These are phyloP conservation scores for Corylus americana DNA, from an alignment of 306 rosid genomes.

Conservation along the genomic window DNA sequence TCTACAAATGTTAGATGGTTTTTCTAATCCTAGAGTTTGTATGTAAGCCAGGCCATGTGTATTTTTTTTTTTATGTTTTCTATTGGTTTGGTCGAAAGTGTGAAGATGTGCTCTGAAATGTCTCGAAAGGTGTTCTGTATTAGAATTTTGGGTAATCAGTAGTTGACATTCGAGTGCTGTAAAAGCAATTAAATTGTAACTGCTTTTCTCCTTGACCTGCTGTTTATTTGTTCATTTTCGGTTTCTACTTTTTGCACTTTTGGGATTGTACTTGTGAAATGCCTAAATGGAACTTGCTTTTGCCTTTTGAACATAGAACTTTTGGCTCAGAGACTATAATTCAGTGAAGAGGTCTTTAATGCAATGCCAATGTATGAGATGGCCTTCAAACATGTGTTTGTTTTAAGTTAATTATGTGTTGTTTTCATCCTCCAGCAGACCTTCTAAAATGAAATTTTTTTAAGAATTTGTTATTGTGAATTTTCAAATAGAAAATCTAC, in stretches of 20 bases:
- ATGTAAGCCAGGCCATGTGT: slow-evolving; percentile 18
- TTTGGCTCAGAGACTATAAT: too few relatives aligned
- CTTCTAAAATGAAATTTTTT: too few relatives aligned
- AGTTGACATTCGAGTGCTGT: background rate
- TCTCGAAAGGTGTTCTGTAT: background rate
- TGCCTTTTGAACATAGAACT: too few relatives aligned
- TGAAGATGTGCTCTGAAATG: background rate
- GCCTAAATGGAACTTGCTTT: too few relatives aligned
- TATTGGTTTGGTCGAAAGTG: slow-evolving; percentile 4
- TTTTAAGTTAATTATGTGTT: too few relatives aligned
- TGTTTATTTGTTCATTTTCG: background rate
- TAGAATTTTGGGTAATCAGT: slow-evolving; percentile 18
- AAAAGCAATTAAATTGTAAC: too few relatives aligned
- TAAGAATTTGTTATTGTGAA: too few relatives aligned
- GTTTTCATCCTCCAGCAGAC: too few relatives aligned
- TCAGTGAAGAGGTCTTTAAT: too few relatives aligned
- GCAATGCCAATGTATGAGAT: too few relatives aligned
- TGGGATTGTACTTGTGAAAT: background rate
- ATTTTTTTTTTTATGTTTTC: background rate
- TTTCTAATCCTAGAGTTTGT: slow-evolving; percentile 31
- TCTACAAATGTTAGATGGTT: slow-evolving; percentile 40
- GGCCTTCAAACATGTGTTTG: too few relatives aligned
- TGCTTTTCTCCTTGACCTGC: background rate
- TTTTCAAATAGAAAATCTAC: too few relatives aligned
- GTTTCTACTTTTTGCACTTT: background rate